A percentile compares a stretch with the other conserved stretches of the same genome.
Evolutionary conservation across 148 eudicot species (phyloP).

Genomic region (Nepenthes gracilis): DNA sequence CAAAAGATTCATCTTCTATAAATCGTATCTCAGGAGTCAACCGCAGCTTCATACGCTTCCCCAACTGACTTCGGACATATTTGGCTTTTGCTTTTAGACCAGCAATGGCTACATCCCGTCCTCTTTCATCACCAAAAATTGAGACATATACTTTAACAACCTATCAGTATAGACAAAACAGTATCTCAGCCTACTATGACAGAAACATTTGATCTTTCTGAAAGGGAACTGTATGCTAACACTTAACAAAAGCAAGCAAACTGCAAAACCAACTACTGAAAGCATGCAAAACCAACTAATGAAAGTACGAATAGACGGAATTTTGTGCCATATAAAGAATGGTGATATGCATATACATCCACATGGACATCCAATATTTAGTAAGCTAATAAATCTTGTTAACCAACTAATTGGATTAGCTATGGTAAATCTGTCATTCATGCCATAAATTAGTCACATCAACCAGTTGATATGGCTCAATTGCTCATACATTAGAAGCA

Average conservation of each 20-base stretch:
- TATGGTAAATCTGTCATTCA: no score
- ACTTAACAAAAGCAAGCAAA: not conserved
- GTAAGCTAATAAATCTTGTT: no score
- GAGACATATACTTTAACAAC: slow-evolving; percentile 93
- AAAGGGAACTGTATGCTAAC: not conserved
- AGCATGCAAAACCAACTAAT: no score
- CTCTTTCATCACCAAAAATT: slow-evolving; percentile 95
- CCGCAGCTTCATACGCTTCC: slow-evolving; percentile 85
- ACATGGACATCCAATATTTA: no score
- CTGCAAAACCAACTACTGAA: not conserved
- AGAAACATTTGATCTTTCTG: not conserved
- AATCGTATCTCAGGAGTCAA: slow-evolving; percentile 93
- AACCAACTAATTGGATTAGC: no score
- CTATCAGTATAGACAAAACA: slow-evolving; percentile 18
- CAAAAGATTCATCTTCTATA: slow-evolving; percentile 81
- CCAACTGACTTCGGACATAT: slow-evolving; percentile 75
- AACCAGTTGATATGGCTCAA: no score
- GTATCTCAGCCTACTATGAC: not conserved
- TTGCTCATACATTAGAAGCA: no score
- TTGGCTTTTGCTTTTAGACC: slow-evolving; percentile 86
- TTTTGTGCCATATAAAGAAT: no score
- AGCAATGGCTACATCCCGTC: slow-evolving; percentile 80
- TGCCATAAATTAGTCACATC: no score
- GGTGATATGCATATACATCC: no score
- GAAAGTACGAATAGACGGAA: no score